Base-by-base conservation (phyloP, 1,284 basidiomycete genomes). In the Puccinia horiana region DNA sequence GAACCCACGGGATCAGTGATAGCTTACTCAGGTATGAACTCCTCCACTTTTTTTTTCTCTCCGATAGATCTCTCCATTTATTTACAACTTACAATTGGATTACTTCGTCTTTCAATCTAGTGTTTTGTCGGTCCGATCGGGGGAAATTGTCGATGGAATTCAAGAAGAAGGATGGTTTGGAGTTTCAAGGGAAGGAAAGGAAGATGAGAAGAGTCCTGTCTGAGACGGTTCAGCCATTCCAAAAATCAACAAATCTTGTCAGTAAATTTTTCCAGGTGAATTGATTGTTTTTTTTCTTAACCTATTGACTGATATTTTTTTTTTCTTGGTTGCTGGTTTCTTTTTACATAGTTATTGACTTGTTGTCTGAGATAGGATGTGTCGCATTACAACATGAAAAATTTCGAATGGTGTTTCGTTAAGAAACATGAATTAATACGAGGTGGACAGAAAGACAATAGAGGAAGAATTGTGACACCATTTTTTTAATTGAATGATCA, bases 1-100 rank as follows among this genome's bases (percentile, higher is more conserved):
- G 88, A 56, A 90, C 90, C 6, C 91, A 91, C 85, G 90, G 90
- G 0, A 86, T 91, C 75, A 90, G 89, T 83, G 91, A 91, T 83
- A 90, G 90, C 14, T 85, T 91, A 40, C 85, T 91, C 81, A 91
- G 90, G 73, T 61, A 35, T 3, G 44, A 42, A 20, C 29, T 63
- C 14, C 35, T 63, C 35, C 29, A 29, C 37, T 63, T 20, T n/a
- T 26, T 26, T 2, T n/a, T n/a, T n/a, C n/a, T n/a, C n/a, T n/a
- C n/a, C n/a, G n/a, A 37, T 18, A 35, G 32, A 63, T 76, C 47
- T 20, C 12, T 26, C 0, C n/a, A n/a, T 5, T n/a, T 52, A 32
- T 54, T 32, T 37, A 26, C 47, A 32, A 9, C 26, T 26, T 12
- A 6, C 29, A n/a, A n/a, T 1, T 47, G 29, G 37, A 20, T 67